Evolutionary conservation across 2,329 filamentous ascomycete genomes (phyloP), one percentile per base, ranked within the genome.

Genomic region (Aspergillus ochraceus): DNA sequence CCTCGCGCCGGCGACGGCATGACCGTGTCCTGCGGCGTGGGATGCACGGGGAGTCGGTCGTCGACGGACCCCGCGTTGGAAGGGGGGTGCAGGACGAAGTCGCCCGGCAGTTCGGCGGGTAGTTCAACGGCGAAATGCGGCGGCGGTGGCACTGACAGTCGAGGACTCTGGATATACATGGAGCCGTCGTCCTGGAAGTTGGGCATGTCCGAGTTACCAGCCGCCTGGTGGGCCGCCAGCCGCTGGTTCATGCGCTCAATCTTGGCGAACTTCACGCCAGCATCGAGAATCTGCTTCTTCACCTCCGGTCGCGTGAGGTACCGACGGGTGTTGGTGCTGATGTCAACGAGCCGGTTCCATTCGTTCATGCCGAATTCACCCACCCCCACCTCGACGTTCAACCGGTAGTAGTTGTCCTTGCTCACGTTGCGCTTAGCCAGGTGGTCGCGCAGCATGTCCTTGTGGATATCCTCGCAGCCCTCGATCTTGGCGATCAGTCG

Each of bases 281-380:
- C 88, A 58, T 89, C 86, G 55, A 90, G 81, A 6, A 91, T 91
- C 84, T 92, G 90, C 66, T 80, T 84, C 73, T 96, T 90, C 59
- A 96, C 89, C 0, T 87, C 87, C 11, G 84, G 82, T 62, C 88
- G 88, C 8, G 83, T 80, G 55, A 99, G 84, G 72, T 98, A 99
- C 64, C 89, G 86, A 66, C 91, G 86, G 0, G 95, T 99, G 71
- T 89, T 89, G 14, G 92, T 97, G 79, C 91, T 97, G 77, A 99
- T 98, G 55, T 97, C 94, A 26, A 91, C 89, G n/a, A 98, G 80
- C 3, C 93, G 87, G 69, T 91, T 86, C 95, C 95, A 99, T 74
- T 98, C 95, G 72, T 98, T 99, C 92, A 99, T 98, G 54, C 91
- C 94, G 74, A 97, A 98, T 72, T 98, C 95, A 55, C 94, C 93